phyloP scores from a whole-genome alignment of 106 monocot genomes.

The Dactylorhiza incarnata region DNA sequence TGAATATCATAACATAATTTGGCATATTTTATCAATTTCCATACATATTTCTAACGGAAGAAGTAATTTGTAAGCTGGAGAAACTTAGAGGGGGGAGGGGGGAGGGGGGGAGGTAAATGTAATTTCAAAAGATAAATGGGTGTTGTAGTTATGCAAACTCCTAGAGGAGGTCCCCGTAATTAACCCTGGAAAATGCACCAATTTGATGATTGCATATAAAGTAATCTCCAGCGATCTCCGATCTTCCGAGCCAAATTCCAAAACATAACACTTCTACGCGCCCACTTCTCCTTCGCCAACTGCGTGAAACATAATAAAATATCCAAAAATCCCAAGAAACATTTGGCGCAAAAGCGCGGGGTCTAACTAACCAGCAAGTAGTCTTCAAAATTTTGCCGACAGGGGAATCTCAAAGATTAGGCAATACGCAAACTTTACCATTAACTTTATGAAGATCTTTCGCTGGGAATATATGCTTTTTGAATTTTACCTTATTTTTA shows the following conservation, averaged over 20 bases:
- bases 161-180: too few species aligned
- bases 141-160: too few species aligned
- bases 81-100: too few species aligned
- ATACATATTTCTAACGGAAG: too few species aligned
- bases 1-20: too few species aligned
- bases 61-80: too few species aligned
- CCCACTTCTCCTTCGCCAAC: not conserved
- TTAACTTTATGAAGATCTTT: conserved; percentile 1
- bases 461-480: not conserved
- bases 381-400: not conserved
- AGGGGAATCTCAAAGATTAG: not conserved
- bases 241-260: not conserved
- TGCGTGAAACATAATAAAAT: not conserved
- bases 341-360: not conserved
- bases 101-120: too few species aligned
- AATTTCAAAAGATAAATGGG: too few species aligned
- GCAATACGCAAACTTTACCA: not conserved
- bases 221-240: not conserved
- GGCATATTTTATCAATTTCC: too few species aligned
- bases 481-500: not conserved
- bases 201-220: too few species aligned
- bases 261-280: not conserved
- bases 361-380: not conserved
- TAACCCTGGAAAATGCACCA: too few species aligned
- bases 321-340: not conserved